phyloP scores from a whole-genome alignment of 495 filamentous ascomycete species.

The Lepidopterella palustris region DNA sequence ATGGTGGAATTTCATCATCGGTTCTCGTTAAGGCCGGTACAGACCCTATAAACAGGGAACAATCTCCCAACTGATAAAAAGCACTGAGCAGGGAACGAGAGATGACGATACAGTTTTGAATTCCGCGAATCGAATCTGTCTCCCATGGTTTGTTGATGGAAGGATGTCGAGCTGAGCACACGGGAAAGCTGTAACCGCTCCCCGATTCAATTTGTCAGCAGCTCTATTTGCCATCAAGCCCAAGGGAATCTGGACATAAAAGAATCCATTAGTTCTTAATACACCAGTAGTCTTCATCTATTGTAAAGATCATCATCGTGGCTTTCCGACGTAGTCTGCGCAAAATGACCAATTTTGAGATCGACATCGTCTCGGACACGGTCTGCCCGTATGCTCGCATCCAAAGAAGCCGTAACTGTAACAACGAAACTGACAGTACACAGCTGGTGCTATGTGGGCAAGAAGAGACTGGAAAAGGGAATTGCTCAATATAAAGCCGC shows the following conservation, averaged over 20 bases:
- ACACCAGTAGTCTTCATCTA: neutral
- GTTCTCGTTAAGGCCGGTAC: no score
- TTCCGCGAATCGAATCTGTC: no score
- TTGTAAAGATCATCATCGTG: conserved; percentile 11
- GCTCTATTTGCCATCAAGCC: neutral
- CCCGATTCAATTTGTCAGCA: neutral
- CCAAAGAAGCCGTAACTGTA: neutral
- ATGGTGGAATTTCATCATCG: no score
- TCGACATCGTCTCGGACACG: conserved; percentile 69
- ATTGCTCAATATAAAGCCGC: conserved; percentile 57
- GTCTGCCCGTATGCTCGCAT: conserved; percentile 66
- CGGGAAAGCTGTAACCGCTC: no score
- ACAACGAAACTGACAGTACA: conserved; percentile 3
- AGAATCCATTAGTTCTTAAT: neutral
- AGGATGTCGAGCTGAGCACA: no score
- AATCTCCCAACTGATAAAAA: no score
- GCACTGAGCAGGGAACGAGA: no score
- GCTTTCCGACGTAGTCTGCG: conserved; percentile 29
- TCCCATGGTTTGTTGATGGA: no score
- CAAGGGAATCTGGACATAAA: neutral
- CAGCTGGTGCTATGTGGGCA: conserved; percentile 72
- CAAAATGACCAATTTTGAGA: conserved; percentile 70
- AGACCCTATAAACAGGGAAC: no score
- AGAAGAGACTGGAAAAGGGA: conserved; percentile 62
- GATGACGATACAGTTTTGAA: no score